Base-by-base conservation (phyloP, 2,329 filamentous ascomycete species). In the Aspergillus alliaceus region DNA sequence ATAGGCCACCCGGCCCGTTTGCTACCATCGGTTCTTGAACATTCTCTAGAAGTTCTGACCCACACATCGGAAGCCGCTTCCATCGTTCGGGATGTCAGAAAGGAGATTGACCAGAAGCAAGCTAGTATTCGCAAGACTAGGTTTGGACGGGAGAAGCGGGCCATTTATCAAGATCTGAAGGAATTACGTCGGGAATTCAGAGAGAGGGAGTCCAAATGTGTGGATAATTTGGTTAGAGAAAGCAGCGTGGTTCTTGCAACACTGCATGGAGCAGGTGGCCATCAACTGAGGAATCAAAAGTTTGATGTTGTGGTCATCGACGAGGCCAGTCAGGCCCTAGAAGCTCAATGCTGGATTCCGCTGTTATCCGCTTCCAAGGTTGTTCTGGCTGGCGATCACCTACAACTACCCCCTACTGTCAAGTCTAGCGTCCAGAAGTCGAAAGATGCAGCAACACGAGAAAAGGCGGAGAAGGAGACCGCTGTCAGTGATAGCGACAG, bases 261-360 rank as follows among this genome's bases (percentile, higher is more conserved):
- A 2, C 81, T 99, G 44, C 95, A 99, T 73, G 95, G 95, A 2
- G 89, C 93, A 1, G 95, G 95, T 8, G 90, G 93, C 0, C 89
- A 86, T 65, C 91, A 97, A 75, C 79, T 96, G 31, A 87, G 86
- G 59, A 84, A 87, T 59, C 86, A 96, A 68, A 79, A 85, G 52
- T 99, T 99, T 63, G 95, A 99, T 72, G 90, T 96, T 4, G 90
- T 99, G 27, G 87, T 99, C 59, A 91, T 99, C 56, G 95, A 99
- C 69, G 95, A 99, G 77, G 95, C 93, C 4, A 96, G 90, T 71
- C 95, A 99, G 73, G 95, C 95, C 2, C 81, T 98, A 9, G 95
- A 99, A 75, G 93, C 95, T 0, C 93, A 98, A 74, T 97, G 93
- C 77, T 99, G 95, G 95, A 93, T 98, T 51, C 88, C 95, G 11